A percentile compares a stretch with the other conserved stretches of the same genome.
phyloP scores from a whole-genome alignment of 108 stramenopile genomes.

The Fistulifera solaris region DNA sequence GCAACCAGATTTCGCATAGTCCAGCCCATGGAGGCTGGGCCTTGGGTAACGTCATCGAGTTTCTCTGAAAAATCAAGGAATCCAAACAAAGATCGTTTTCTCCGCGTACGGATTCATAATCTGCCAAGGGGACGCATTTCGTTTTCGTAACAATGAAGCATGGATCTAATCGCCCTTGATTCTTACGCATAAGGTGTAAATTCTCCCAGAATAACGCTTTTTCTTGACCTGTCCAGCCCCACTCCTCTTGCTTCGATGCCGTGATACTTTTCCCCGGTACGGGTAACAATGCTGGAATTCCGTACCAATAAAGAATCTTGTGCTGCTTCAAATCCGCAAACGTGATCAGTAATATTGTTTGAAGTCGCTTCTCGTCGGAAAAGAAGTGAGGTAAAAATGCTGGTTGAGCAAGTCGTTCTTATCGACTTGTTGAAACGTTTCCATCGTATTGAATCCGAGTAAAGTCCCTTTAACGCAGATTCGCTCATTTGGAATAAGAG shows the following conservation, averaged over 20 bases:
- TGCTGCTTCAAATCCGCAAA: conserved; percentile 76
- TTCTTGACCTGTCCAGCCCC: neutral
- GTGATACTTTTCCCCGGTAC: conserved; percentile 1
- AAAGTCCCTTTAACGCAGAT: conserved; percentile 25
- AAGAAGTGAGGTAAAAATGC: conserved; percentile 20
- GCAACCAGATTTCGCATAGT: conserved; percentile 73
- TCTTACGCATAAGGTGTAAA: neutral
- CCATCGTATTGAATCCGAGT: conserved; percentile 60
- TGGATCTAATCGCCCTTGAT: too few relatives aligned
- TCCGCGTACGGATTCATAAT: neutral
- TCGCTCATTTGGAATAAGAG: conserved; percentile 14
- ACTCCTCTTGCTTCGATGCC: neutral
- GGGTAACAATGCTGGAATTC: conserved; percentile 50
- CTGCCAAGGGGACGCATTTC: conserved; percentile 7
- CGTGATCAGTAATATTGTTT: conserved; percentile 33
- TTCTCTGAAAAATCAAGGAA: conserved; percentile 50
- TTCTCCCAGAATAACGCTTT: neutral
- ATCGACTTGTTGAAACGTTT: conserved; percentile 56
- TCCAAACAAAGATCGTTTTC: conserved; percentile 34
- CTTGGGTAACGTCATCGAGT: neutral
- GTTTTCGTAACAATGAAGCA: conserved; percentile 5
- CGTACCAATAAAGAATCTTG: conserved; percentile 81
- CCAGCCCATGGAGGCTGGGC: conserved; percentile 54
- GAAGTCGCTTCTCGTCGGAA: conserved; percentile 18
- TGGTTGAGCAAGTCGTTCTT: conserved; percentile 63